Percentiles rank a stretch among this genome's conserved stretches.
Evolutionary conservation across 257 asterid species (phyloP).

Genomic region (Nicotiana undulata): DNA sequence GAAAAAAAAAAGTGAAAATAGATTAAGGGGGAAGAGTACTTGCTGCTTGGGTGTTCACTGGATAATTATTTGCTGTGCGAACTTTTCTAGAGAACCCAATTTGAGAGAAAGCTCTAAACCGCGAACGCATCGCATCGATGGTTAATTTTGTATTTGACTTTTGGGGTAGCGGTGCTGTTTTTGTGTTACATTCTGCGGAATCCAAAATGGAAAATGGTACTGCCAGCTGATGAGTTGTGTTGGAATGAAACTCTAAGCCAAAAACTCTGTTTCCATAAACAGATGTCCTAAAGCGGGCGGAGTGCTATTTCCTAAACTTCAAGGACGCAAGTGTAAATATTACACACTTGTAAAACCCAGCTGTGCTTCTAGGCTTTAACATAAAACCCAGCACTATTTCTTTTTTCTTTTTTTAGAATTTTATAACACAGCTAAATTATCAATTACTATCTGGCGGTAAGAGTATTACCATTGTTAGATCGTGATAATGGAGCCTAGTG

Average conservation of each 20-base stretch:
- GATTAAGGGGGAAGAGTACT: constrained; percentile 24
- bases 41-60: constrained; percentile 13
- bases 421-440: too few species aligned
- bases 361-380: too few species aligned
- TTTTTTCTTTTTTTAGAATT: too few species aligned
- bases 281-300: too few species aligned
- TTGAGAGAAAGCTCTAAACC: constrained; percentile 18
- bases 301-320: too few species aligned
- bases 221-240: not conserved
- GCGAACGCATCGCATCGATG: not conserved
- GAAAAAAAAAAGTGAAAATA: not conserved
- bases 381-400: too few species aligned
- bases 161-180: not conserved
- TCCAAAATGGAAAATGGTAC: not conserved
- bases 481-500: not conserved
- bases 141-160: not conserved
- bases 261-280: too few species aligned
- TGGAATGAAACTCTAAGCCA: too few species aligned
- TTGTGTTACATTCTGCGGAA: not conserved
- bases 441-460: too few species aligned
- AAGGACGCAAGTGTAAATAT: too few species aligned
- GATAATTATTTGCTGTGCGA: constrained; percentile 8
- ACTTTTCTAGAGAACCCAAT: constrained; percentile 15
- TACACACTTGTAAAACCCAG: too few species aligned
- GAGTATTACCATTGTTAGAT: not conserved